Base-by-base conservation (phyloP, 2,329 filamentous ascomycete genomes). In the Tolypocladium tundrense region DNA sequence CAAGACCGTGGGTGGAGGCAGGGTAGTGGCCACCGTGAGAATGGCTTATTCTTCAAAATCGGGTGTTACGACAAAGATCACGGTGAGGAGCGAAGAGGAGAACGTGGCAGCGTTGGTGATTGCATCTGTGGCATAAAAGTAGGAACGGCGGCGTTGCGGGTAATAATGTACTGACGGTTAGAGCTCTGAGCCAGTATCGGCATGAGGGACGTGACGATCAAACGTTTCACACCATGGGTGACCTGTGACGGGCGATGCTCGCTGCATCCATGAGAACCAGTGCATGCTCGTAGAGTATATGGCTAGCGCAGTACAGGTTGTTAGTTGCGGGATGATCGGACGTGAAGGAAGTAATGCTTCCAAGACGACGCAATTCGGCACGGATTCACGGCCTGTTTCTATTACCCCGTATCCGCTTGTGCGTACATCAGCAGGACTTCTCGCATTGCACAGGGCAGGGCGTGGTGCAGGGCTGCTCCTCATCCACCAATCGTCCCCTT, bases 1-100 rank as follows among this genome's bases (percentile, higher is more conserved):
- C 70, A 97, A 97, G 85, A 96, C 91, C 50, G 87, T 97, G 61
- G 86, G 84, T 40, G 94, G 93, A 41, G 94, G 94, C 64, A 88
- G 88, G 68, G 93, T 99, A 19, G 90, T 92, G 58, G 89, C 88
- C 60, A 87, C 85, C 63, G 85, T 97, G 63, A 85, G 91, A 74
- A 96, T 99, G 92, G 94, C 92, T 1, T 97, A 86, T 75, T 95
- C 90, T 61, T 86, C 88, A 67, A 96, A 95, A 81, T 88, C 87
- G 54, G 94, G 94, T 56, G 91, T 97, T 33, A 97, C 94, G 59
- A 95, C 93, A 68, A 97, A 97, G 83, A 91, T 99, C 66, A 89
- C 88, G 56, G 90, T 93, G 60, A 84, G 94, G 70, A 89, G 88
- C 72, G 94, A 99, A 73, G 94, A 99, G 75, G 90, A 94, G 70